Percentiles rank a stretch among this genome's conserved stretches.
These are phyloP conservation scores for Leccinum ochraceum DNA, from an alignment of 768 basidiomycete genomes.

Conservation along the genomic window DNA sequence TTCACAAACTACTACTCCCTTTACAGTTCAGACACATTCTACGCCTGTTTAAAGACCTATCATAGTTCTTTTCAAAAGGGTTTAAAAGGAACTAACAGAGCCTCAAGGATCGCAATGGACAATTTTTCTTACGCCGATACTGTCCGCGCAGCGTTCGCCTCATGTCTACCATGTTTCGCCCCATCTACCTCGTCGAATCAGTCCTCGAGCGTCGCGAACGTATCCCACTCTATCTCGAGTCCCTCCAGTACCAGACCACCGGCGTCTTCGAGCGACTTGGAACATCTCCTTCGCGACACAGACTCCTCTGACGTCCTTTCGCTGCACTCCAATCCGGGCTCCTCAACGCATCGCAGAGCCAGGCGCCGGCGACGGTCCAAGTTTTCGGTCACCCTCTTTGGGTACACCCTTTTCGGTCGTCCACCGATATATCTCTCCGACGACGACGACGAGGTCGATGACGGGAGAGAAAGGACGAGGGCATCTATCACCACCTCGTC, in stretches of 20 bases:
- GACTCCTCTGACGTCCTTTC: slow-evolving; percentile 59
- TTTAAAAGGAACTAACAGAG: background rate
- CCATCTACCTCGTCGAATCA: slow-evolving; percentile 35
- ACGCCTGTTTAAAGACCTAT: background rate
- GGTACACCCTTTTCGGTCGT: slow-evolving; percentile 67
- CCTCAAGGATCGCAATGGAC: slow-evolving; percentile 33
- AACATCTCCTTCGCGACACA: slow-evolving; percentile 49
- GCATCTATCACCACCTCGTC: slow-evolving; percentile 31
- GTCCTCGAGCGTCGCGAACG: background rate
- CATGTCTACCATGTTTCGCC: slow-evolving; percentile 61
- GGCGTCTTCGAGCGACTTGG: slow-evolving; percentile 41
- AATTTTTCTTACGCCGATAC: slow-evolving; percentile 64
- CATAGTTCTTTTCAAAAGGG: background rate
- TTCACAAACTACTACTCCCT: background rate
- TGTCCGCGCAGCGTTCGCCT: slow-evolving; percentile 54
- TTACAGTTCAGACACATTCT: background rate
- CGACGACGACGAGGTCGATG: slow-evolving; percentile 42
- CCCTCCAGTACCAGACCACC: slow-evolving; percentile 15
- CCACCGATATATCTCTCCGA: slow-evolving; percentile 59
- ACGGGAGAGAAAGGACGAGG: slow-evolving; percentile 27
- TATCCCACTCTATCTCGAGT: slow-evolving; percentile 29
- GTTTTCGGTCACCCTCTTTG: slow-evolving; percentile 58
- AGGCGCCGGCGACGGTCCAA: slow-evolving; percentile 35
- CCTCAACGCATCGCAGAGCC: slow-evolving; percentile 29
- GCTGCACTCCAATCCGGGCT: slow-evolving; percentile 61